These are phyloP conservation scores for Dentipellis fragilis DNA, from an alignment of 768 basidiomycete genomes.

Conservation along the genomic window DNA sequence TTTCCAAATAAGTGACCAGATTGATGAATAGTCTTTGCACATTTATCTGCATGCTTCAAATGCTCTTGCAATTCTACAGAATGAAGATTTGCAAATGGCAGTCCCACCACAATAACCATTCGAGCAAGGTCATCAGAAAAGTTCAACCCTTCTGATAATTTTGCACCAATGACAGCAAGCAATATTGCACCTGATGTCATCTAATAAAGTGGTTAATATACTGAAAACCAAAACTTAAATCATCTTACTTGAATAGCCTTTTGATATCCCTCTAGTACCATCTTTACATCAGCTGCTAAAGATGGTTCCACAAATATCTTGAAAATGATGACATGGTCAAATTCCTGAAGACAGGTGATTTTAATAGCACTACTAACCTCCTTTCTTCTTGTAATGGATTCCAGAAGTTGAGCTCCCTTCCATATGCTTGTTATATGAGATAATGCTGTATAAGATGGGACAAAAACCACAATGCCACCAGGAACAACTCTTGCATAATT, in stretches of 20 bases:
- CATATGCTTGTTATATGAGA: slow-evolving; percentile 57
- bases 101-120: slow-evolving; percentile 76
- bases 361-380: slow-evolving; percentile 33
- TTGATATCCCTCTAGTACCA: slow-evolving; percentile 5
- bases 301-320: slow-evolving; percentile 6
- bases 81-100: slow-evolving; percentile 89
- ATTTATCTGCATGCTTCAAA: slow-evolving; percentile 74
- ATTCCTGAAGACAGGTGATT: too few relatives aligned
- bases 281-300: slow-evolving; percentile 6
- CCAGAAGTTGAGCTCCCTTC: slow-evolving; percentile 49
- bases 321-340: too few relatives aligned
- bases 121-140: slow-evolving; percentile 51
- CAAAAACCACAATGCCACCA: slow-evolving; percentile 86
- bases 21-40: slow-evolving; percentile 46
- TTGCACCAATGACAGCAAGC: slow-evolving; percentile 93
- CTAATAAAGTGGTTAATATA: neutral
- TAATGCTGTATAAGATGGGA: slow-evolving; percentile 85
- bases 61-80: slow-evolving; percentile 87
- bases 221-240: neutral
- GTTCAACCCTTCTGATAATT: slow-evolving; percentile 86
- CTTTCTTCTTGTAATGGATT: slow-evolving; percentile 62
- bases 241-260: slow-evolving; percentile 6
- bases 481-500: slow-evolving; percentile 75
- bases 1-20: slow-evolving; percentile 13
- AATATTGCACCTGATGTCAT: slow-evolving; percentile 58